Base-by-base conservation (phyloP, 345 rosid species). In the Aegle marmelos region DNA sequence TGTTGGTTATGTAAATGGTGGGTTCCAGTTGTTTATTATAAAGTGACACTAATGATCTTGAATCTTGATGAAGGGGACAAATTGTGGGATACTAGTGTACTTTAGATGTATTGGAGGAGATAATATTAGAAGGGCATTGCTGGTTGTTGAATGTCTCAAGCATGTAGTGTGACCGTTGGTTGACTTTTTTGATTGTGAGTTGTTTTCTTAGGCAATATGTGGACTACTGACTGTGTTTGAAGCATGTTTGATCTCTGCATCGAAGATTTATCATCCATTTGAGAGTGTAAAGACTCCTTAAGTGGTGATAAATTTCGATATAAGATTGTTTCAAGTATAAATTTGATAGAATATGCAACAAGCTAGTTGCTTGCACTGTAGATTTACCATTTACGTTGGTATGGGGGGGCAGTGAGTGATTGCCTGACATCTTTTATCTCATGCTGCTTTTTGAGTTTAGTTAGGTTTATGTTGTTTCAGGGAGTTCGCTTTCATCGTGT, bases 401-500 rank as follows among this genome's bases (percentile, higher is more conserved):
- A 14, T 24, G 27, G 62, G 25, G 11, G 69, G 9, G 25, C n/a
- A n/a, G n/a, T n/a, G n/a, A 13, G 39, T 27, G 36, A 2, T 58
- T 24, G n/a, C 54, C 54, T 22, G 34, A 21, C 70, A 50, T 53
- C 6, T 28, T 58, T 65, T 28, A 13, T 76, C 6, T 2, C 31
- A 41, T 34, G 45, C 21, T 22, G 31, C 45, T 41, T 4, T 39
- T 4, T 24, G 33, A 58, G 54, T 37, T 58, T 62, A 75, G 14
- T 70, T 45, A 30, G 36, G 31, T 34, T 30, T 82, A n/a, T 21
- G 13, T 66, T 79, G 45, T 87, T 81, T 60, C 86, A 94, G 99
- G 99, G 98, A 64, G 88, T 86, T 59, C 79, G 90, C 36, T 90
- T 96, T 79, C 98, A 94, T 80, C 98, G 95, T 45, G 83, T 91